A percentile compares a stretch with the other conserved stretches of the same genome.
These are phyloP conservation scores for Camptophora hylomeconis DNA, from an alignment of 2,329 filamentous ascomycete species.

Conservation along the genomic window DNA sequence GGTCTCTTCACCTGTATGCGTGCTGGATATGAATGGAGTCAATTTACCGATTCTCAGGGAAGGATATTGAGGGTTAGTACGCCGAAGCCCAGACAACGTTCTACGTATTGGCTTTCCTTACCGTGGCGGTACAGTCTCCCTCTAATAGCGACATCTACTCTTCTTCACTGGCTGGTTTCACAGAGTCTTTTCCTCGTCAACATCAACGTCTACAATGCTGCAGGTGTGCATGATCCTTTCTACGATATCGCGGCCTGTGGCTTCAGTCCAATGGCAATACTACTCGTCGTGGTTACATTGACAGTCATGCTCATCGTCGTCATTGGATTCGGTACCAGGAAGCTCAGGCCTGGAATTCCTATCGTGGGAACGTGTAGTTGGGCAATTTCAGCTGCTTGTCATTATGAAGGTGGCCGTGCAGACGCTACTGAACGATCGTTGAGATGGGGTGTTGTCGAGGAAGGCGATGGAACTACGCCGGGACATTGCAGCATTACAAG, in stretches of 20 bases:
- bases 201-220: slow-evolving; percentile 10
- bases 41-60: slow-evolving; percentile 22
- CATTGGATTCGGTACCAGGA: slow-evolving; percentile 10
- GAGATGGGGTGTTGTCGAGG: too few relatives aligned
- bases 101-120: slow-evolving; percentile 31
- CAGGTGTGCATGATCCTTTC: neutral
- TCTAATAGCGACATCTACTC: slow-evolving; percentile 20
- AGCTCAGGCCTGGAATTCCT: slow-evolving; percentile 19
- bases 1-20: slow-evolving; percentile 31
- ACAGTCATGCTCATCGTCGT: slow-evolving; percentile 10
- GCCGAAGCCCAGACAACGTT: slow-evolving; percentile 28
- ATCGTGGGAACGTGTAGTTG: slow-evolving; percentile 21
- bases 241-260: slow-evolving; percentile 12
- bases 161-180: slow-evolving; percentile 36
- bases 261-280: slow-evolving; percentile 16
- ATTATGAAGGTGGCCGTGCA: too few relatives aligned
- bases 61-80: slow-evolving; percentile 32
- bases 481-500: too few relatives aligned
- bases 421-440: too few relatives aligned
- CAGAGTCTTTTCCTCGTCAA: slow-evolving; percentile 31
- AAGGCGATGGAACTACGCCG: too few relatives aligned
- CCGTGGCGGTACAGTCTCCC: slow-evolving; percentile 31
- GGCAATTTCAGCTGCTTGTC: slow-evolving; percentile 23
- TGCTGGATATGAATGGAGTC: slow-evolving; percentile 33
- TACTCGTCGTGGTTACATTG: slow-evolving; percentile 11